phyloP scores from a whole-genome alignment of 1,139 yeast species.

The Kodamaea ohmeri region DNA sequence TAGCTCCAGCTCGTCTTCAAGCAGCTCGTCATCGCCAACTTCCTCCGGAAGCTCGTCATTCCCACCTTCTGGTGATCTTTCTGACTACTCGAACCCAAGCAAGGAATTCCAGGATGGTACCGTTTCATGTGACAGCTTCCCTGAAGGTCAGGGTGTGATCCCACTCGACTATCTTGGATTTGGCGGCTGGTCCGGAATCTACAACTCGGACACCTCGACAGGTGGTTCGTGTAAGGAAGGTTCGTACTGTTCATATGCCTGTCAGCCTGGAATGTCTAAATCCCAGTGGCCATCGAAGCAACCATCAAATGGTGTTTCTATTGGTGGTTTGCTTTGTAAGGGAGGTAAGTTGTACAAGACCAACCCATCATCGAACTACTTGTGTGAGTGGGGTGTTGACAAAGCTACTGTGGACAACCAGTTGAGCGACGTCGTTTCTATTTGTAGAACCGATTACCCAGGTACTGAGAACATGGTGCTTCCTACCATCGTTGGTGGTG shows the following conservation, averaged over 20 bases:
- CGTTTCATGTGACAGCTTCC: slow-evolving; percentile 73
- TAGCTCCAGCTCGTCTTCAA: slow-evolving; percentile 11
- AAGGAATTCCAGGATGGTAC: slow-evolving; percentile 76
- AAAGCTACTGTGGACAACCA: slow-evolving; percentile 69
- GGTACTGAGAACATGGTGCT: slow-evolving; percentile 98
- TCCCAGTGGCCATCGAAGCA: slow-evolving; percentile 92
- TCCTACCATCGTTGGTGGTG: slow-evolving; percentile 79
- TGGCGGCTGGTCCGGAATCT: slow-evolving; percentile 92
- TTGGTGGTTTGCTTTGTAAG: slow-evolving; percentile 86
- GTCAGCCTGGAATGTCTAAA: slow-evolving; percentile 96
- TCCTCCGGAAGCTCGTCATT: slow-evolving; percentile 21
- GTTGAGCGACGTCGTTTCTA: slow-evolving; percentile 64
- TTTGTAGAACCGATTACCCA: slow-evolving; percentile 98
- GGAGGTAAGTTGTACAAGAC: slow-evolving; percentile 78
- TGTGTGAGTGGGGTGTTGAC: slow-evolving; percentile 82
- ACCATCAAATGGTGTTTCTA: slow-evolving; percentile 82
- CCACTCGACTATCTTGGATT: slow-evolving; percentile 74
- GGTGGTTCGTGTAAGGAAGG: slow-evolving; percentile 73
- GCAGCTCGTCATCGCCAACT: slow-evolving; percentile 18
- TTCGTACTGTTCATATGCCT: slow-evolving; percentile 91
- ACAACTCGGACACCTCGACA: slow-evolving; percentile 58
- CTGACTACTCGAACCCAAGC: slow-evolving; percentile 52
- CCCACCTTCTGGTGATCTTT: slow-evolving; percentile 49
- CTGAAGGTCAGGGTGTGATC: slow-evolving; percentile 89
- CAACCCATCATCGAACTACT: slow-evolving; percentile 56